These are phyloP conservation scores for Trypanosoma cruzi DNA, from an alignment of 208 protist genomes.

Conservation along the genomic window DNA sequence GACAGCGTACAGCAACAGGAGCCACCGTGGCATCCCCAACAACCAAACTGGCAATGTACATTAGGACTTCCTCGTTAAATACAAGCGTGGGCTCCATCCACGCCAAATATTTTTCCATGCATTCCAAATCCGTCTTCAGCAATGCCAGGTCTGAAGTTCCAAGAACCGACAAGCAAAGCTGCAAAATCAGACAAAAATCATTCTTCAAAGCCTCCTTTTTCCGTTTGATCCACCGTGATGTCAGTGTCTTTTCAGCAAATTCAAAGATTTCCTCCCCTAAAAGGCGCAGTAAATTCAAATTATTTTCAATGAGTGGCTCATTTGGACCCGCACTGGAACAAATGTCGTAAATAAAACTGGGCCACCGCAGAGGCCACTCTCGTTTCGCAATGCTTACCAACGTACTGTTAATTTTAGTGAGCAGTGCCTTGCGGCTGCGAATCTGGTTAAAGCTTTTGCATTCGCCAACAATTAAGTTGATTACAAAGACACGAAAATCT, in stretches of 20 bases:
- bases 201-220: conserved; percentile 95
- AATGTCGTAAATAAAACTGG: conserved; percentile 97
- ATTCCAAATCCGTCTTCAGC: conserved; percentile 75
- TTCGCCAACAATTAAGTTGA: conserved; percentile 94
- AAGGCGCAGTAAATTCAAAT: conserved; percentile 96
- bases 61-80: conserved; percentile 65
- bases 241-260: conserved; percentile 97
- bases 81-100: conserved; percentile 82
- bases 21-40: conserved; percentile 48
- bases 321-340: conserved; percentile 90
- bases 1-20: conserved; percentile 52
- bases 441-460: conserved; percentile 62
- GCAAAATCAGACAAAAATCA: conserved; percentile 96
- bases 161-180: conserved; percentile 91
- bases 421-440: conserved; percentile 56
- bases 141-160: conserved; percentile 48
- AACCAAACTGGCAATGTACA: conserved; percentile 46
- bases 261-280: conserved; percentile 98
- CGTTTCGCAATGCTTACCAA: conserved; percentile 97
- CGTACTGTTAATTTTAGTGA: conserved; percentile 92
- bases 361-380: conserved; percentile 98
- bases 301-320: conserved; percentile 98
- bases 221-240: conserved; percentile 93
- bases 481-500: conserved; percentile 96
- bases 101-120: conserved; percentile 80